Conservation (phyloP, 2,329 filamentous ascomycete genomes). For the Colletotrichum chlorophyti region DNA sequence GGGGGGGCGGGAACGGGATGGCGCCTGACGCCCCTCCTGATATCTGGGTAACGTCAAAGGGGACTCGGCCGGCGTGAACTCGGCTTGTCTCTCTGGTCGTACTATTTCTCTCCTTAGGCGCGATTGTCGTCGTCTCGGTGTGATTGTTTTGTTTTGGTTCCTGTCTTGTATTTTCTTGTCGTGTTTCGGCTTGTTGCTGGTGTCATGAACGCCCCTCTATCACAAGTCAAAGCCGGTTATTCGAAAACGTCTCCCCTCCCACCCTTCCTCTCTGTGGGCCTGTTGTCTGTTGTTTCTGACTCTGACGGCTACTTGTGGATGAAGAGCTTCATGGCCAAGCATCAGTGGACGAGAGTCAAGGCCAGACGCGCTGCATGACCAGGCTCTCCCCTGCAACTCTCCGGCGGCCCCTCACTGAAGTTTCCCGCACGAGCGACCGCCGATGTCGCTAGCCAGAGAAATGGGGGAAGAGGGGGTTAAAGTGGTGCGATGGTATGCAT, state of each 20-base stretch:
- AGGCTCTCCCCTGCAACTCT: background rate
- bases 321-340: background rate
- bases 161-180: background rate
- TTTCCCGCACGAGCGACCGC: constrained; percentile 18
- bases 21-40: background rate
- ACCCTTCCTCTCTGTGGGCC: background rate
- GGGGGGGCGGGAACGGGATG: constrained; percentile 4
- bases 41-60: background rate
- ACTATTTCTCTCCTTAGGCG: too few species aligned
- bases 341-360: background rate
- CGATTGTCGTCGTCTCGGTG: background rate
- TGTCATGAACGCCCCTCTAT: too few species aligned
- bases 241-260: background rate
- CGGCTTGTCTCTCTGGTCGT: constrained; percentile 13
- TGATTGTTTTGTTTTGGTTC: background rate
- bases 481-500: background rate
- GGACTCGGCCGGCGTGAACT: background rate
- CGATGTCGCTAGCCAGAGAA: constrained; percentile 24
- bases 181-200: too few species aligned
- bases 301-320: background rate
- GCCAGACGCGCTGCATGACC: constrained; percentile 14
- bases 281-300: background rate
- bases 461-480: background rate
- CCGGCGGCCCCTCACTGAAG: constrained; percentile 18
- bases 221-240: too few species aligned